phyloP scores from a whole-genome alignment of 228 moss, liverwort and hornwort genomes.

The Sphagnum fallax region DNA sequence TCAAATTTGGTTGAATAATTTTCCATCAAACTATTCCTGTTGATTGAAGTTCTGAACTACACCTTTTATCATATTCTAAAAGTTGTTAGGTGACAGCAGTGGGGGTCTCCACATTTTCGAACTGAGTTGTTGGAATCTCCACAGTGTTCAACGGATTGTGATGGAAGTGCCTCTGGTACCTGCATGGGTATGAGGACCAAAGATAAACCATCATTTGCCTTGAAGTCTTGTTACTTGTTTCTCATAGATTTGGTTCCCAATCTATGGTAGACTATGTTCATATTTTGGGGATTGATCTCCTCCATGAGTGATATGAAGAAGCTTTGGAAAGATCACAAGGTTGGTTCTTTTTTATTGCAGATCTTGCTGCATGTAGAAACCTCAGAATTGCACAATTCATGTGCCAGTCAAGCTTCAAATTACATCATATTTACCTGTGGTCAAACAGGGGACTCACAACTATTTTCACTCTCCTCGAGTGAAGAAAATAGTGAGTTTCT shows the following conservation, averaged over 20 bases:
- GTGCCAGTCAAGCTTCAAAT: not conserved
- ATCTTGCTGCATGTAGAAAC: slow-evolving; percentile 26
- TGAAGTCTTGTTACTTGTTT: too few relatives aligned
- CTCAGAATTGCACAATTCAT: not conserved
- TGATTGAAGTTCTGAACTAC: not conserved
- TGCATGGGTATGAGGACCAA: slow-evolving; percentile 15
- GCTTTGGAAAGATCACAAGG: too few relatives aligned
- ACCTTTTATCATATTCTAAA: not conserved
- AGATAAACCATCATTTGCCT: too few relatives aligned
- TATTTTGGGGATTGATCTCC: too few relatives aligned
- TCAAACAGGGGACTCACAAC: slow-evolving; percentile 38
- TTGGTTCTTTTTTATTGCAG: slow-evolving; percentile 5
- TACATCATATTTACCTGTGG: slow-evolving; percentile 25
- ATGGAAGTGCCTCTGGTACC: slow-evolving; percentile 18
- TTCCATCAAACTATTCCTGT: not conserved
- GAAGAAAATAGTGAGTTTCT: too few relatives aligned
- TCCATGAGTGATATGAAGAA: too few relatives aligned
- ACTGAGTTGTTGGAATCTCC: slow-evolving; percentile 31
- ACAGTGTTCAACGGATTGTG: slow-evolving; percentile 22
- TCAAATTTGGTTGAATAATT: not conserved
- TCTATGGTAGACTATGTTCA: too few relatives aligned
- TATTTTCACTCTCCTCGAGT: slow-evolving; percentile 18
- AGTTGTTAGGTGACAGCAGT: slow-evolving; percentile 50
- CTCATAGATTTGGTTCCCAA: too few relatives aligned
- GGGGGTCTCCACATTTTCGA: slow-evolving; percentile 43